Evolutionary conservation across 192 early-diverging fungal species (phyloP), one percentile per base, ranked within the genome.

Genomic region (Backusella macrospora): DNA sequence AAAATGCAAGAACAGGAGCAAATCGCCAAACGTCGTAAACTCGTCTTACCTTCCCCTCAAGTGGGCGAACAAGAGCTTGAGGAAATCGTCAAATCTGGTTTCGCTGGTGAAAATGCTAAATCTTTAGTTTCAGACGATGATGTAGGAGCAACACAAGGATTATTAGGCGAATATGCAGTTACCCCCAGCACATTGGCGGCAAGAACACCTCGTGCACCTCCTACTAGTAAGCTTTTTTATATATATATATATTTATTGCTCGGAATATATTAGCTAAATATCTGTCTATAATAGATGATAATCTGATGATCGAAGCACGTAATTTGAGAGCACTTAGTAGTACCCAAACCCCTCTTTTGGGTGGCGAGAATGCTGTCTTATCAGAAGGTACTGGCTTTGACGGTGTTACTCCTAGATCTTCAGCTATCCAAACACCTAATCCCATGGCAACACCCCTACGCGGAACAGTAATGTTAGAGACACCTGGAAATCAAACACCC

Each of bases 21-120:
- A 79, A 82, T 86, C 65, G 80, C 87, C 18, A 92, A 93, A 65
- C 88, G 98, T 52, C 87, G 88, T 55, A 90, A 87, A 74, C 78
- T 99, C 39, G 83, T 90, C 40, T 85, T 99, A 38, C 98, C 98
- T 12, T 80, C 92, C 0, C 98, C 98, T 26, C 96, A 98, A 83
- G 92, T 99, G 8, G 87, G 90, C 48, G 95, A 97, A 70, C 82
- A 82, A 7, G 98, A 99, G 78, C 77, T 99, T 38, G 96, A 97
- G 42, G 92, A 93, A 48, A 92, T 98, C 65, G 92, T 95, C 26
- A 96, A 96, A 80, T 88, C 98, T 40, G 96, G 96, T 5, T 87
- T 89, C 65, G 90, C 91, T 63, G 92, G 93, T 23, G 91, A 94
- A 70, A 87, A 87, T 52, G 91, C 93, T 9, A 88, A 87, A 63